Percentiles rank a stretch among this genome's conserved stretches.
These are phyloP conservation scores for Verticillium tricorpus DNA, from an alignment of 2,329 filamentous ascomycete species.

Conservation along the genomic window DNA sequence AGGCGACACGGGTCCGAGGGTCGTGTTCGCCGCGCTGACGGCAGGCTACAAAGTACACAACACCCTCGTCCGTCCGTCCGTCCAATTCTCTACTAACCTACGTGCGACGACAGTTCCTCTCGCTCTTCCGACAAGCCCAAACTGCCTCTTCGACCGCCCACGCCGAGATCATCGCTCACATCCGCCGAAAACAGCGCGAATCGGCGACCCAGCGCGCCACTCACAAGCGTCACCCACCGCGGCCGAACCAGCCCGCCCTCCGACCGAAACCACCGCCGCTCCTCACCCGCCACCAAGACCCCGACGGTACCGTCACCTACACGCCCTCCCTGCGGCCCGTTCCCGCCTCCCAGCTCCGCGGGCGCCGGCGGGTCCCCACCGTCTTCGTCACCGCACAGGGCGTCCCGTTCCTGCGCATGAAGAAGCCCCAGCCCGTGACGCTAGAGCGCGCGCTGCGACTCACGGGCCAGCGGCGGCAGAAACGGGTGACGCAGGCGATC, in stretches of 20 bases:
- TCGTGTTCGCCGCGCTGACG: constrained; percentile 58
- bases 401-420: constrained; percentile 61
- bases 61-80: neutral
- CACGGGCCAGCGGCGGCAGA: constrained; percentile 40
- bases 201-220: constrained; percentile 12
- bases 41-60: constrained; percentile 60
- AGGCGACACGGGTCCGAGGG: constrained; percentile 50
- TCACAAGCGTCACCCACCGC: constrained; percentile 10
- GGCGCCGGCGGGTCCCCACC: constrained; percentile 51
- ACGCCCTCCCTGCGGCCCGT: constrained; percentile 40
- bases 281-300: constrained; percentile 26
- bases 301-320: constrained; percentile 40
- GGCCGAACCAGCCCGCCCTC: constrained; percentile 10
- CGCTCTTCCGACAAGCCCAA: constrained; percentile 33
- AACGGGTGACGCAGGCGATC: constrained; percentile 30
- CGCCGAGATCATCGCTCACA: constrained; percentile 33
- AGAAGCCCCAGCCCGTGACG: constrained; percentile 55
- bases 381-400: constrained; percentile 48
- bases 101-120: constrained; percentile 31
- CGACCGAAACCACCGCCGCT: constrained; percentile 22
- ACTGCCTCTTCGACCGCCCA: constrained; percentile 33
- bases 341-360: constrained; percentile 41
- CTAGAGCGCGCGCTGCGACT: constrained; percentile 34
- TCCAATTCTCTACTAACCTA: neutral
- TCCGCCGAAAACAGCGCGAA: constrained; percentile 24